phyloP scores from a whole-genome alignment of 2,329 filamentous ascomycete genomes.

The Arthrobotrys sphaeroides region DNA sequence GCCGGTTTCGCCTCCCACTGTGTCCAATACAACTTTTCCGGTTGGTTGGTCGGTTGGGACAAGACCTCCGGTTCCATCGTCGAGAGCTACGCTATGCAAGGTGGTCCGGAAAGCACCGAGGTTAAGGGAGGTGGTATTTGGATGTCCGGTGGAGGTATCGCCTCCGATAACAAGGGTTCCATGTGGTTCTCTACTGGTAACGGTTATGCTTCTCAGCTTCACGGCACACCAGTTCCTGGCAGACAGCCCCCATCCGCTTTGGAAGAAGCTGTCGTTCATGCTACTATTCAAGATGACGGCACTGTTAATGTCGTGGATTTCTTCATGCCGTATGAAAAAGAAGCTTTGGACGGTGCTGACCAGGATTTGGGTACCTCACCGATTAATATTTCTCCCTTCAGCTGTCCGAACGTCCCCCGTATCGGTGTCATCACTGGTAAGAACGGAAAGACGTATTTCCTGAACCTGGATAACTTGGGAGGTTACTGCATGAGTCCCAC shows the following conservation, averaged over 20 bases:
- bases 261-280: constrained; percentile 66
- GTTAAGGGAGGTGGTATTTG: constrained; percentile 63
- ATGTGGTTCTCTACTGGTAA: constrained; percentile 66
- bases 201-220: constrained; percentile 65
- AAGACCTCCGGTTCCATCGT: constrained; percentile 64
- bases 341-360: constrained; percentile 65
- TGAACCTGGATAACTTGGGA: constrained; percentile 65
- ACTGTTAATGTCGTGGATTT: constrained; percentile 64
- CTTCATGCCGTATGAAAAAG: constrained; percentile 66
- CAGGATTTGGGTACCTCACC: constrained; percentile 65
- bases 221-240: constrained; percentile 63
- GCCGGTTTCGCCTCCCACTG: constrained; percentile 67
- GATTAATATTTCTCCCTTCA: constrained; percentile 64
- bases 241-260: constrained; percentile 63
- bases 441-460: constrained; percentile 65
- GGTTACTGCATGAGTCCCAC: constrained; percentile 65
- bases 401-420: constrained; percentile 63
- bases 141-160: constrained; percentile 66
- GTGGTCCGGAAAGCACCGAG: constrained; percentile 62
- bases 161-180: constrained; percentile 64
- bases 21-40: constrained; percentile 66
- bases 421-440: constrained; percentile 66
- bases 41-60: constrained; percentile 65
- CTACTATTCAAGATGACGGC: constrained; percentile 64
- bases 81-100: constrained; percentile 63